Evolutionary conservation across 2,329 filamentous ascomycete genomes (phyloP).

Genomic region (Ceratocystis lukuohia): DNA sequence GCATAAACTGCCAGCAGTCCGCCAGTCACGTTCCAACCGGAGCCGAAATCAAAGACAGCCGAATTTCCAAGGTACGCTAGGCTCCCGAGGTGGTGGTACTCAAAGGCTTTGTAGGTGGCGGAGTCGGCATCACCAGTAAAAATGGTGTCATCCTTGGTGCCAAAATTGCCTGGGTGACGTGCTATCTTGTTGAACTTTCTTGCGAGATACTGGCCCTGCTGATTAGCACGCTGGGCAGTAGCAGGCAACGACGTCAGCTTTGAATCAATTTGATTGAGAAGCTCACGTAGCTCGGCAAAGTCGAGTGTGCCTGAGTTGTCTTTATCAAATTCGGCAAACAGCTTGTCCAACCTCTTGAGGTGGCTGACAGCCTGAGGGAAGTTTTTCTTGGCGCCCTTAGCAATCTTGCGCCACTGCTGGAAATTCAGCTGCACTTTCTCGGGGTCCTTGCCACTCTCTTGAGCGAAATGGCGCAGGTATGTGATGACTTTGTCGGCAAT

Average conservation of each 20-base stretch:
- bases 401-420: slow-evolving; percentile 74
- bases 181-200: slow-evolving; percentile 90
- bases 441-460: slow-evolving; percentile 82
- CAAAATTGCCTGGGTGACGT: slow-evolving; percentile 58
- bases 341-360: slow-evolving; percentile 73
- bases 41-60: slow-evolving; percentile 76
- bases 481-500: slow-evolving; percentile 79
- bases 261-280: slow-evolving; percentile 82
- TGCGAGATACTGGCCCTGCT: slow-evolving; percentile 86
- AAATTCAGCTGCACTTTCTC: slow-evolving; percentile 79
- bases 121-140: slow-evolving; percentile 83
- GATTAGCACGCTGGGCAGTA: slow-evolving; percentile 89
- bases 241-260: slow-evolving; percentile 91
- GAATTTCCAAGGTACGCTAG: slow-evolving; percentile 94
- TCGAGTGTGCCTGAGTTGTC: slow-evolving; percentile 88
- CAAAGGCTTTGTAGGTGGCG: slow-evolving; percentile 84
- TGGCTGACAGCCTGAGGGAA: slow-evolving; percentile 87
- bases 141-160: slow-evolving; percentile 54
- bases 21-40: slow-evolving; percentile 61
- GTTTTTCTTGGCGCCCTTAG: slow-evolving; percentile 66
- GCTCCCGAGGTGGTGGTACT: slow-evolving; percentile 83
- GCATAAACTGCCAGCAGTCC: slow-evolving; percentile 89
- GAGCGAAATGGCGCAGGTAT: slow-evolving; percentile 79
- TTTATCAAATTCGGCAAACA: slow-evolving; percentile 85
- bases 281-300: slow-evolving; percentile 78